Base-by-base conservation (phyloP, 2,329 filamentous ascomycete species). In the Aspergillus neoniger region DNA sequence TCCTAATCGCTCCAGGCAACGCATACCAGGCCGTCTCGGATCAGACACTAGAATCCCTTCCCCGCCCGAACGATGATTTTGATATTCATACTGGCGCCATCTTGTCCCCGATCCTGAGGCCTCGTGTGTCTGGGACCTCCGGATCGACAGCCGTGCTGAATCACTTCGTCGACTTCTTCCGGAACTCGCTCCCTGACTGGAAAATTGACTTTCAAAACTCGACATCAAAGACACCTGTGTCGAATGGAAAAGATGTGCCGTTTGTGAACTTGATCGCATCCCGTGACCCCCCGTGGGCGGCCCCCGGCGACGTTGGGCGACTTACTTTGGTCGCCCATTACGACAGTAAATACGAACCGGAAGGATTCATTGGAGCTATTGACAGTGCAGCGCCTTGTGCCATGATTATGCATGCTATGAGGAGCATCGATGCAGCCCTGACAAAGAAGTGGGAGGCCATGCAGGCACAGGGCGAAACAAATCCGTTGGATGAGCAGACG, bases 311-410 rank as follows among this genome's bases (percentile, higher is more conserved):
- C 67, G 88, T 95, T 2, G 88, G 89, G 44, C 82, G 92, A 52
- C 79, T 98, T 71, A 94, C 92, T 14, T 83, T 99, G 57, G 95
- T 94, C 6, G 95, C 95, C 43, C 95, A 99, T 74, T 98, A 96
- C 74, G 95, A 99, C 70, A 93, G 88, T 73, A 90, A 96, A 77
- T 83, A 90, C 60, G 82, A 81, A 25, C 94, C 93, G 0, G 80
- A 88, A 62, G 94, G 92, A 0, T 99, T 99, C 74, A 90, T 99
- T 60, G 95, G 95, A 0, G 95, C 94, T 0, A 96, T 87, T 14
- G 95, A 99, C 73, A 96, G 92, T 69, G 95, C 95, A 1, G 95
- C 91, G 17, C 93, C 95, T 9, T 98, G 94, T 76, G 95, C 95
- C 0, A 92, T 98, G 83, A 82, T 99, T 60, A 85, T 99, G 86